Evolutionary conservation across 768 basidiomycete genomes (phyloP).

Genomic region (Phlegmacium glaucopus): DNA sequence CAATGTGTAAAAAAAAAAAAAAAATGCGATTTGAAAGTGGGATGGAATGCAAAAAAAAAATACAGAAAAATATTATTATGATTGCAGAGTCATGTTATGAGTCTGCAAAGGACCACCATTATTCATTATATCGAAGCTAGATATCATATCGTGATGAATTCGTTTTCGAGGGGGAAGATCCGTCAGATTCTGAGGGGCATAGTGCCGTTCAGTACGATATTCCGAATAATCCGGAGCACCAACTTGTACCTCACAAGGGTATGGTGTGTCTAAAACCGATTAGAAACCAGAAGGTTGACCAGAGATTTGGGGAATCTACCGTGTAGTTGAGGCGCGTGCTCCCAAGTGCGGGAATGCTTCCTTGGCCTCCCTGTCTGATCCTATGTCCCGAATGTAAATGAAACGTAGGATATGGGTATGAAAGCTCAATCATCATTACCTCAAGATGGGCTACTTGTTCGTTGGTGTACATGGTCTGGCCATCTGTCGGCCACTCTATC

Average conservation of each 20-base stretch:
- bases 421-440: conserved; percentile 26
- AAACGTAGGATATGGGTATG: conserved; percentile 1
- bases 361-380: conserved; percentile 39
- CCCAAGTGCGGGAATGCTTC: conserved; percentile 66
- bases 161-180: conserved; percentile 60
- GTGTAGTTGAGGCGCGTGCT: conserved; percentile 44
- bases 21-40: too few relatives aligned
- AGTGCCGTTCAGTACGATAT: conserved; percentile 24
- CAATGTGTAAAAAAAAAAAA: too few relatives aligned
- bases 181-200: conserved; percentile 44
- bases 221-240: conserved; percentile 23
- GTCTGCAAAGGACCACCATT: conserved; percentile 51
- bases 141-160: conserved; percentile 58
- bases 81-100: conserved; percentile 52
- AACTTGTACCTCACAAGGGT: conserved; percentile 44
- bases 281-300: background rate
- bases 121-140: conserved; percentile 52
- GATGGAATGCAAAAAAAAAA: too few relatives aligned
- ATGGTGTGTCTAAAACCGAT: conserved; percentile 32
- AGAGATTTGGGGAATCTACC: conserved; percentile 24
- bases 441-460: conserved; percentile 43
- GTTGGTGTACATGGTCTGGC: conserved; percentile 39
- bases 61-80: conserved; percentile 29
- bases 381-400: conserved; percentile 21
- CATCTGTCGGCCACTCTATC: conserved; percentile 47